Percentiles rank a stretch among this genome's conserved stretches.
These are phyloP conservation scores for Hymenoscyphus repandus DNA, from an alignment of 2,329 filamentous ascomycete genomes.

Conservation along the genomic window DNA sequence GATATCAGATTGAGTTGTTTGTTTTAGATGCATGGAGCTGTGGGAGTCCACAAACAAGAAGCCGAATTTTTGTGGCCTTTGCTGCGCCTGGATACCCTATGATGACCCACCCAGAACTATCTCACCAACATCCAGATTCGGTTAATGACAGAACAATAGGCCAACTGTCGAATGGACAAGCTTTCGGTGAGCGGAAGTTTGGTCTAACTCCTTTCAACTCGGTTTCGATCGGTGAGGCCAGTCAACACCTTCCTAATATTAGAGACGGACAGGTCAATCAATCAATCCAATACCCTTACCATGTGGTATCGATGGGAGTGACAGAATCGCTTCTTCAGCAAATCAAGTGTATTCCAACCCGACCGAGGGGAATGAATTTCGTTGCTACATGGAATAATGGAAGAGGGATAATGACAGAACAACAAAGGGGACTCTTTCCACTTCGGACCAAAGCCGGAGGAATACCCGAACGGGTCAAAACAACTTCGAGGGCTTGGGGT, in stretches of 20 bases:
- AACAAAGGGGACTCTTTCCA: slow-evolving; percentile 39
- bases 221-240: slow-evolving; percentile 48
- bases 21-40: slow-evolving; percentile 65
- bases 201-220: slow-evolving; percentile 55
- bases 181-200: slow-evolving; percentile 50
- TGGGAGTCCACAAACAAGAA: slow-evolving; percentile 61
- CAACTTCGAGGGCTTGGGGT: slow-evolving; percentile 38
- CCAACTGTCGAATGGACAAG: slow-evolving; percentile 50
- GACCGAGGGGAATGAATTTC: slow-evolving; percentile 51
- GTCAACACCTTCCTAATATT: slow-evolving; percentile 56
- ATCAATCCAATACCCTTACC: slow-evolving; percentile 64
- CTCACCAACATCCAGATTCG: slow-evolving; percentile 54
- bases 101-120: slow-evolving; percentile 50
- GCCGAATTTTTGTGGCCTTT: slow-evolving; percentile 65
- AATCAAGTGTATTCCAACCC: slow-evolving; percentile 53
- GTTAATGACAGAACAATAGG: slow-evolving; percentile 44
- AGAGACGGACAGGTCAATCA: slow-evolving; percentile 55
- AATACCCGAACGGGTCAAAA: slow-evolving; percentile 13
- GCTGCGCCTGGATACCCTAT: slow-evolving; percentile 60
- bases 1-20: slow-evolving; percentile 68
- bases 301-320: slow-evolving; percentile 44
- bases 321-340: slow-evolving; percentile 29
- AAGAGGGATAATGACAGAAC: slow-evolving; percentile 32
- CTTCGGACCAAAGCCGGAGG: slow-evolving; percentile 18
- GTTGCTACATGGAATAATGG: slow-evolving; percentile 39